phyloP scores from a whole-genome alignment of 345 rosid species.

The rapeseed (Brassica napus) region DNA sequence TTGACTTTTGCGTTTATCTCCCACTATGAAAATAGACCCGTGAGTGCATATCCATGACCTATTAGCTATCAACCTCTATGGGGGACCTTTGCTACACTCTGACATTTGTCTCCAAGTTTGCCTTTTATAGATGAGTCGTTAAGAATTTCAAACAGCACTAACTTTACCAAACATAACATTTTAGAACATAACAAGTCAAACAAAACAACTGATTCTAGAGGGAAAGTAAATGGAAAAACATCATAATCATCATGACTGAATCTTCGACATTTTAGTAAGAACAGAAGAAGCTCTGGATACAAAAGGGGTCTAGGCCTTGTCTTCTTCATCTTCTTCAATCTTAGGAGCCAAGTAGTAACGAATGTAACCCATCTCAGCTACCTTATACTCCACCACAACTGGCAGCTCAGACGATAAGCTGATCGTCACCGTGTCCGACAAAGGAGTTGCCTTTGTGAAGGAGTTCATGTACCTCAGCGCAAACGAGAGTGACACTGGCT shows the following conservation, averaged over 20 bases:
- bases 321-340: constrained; percentile 90
- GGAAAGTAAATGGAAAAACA: background rate
- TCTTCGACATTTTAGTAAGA: background rate
- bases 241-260: background rate
- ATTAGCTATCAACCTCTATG: background rate
- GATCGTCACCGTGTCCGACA: constrained; percentile 83
- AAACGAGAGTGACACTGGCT: constrained; percentile 87
- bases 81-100: constrained; percentile 1
- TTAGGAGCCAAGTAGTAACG: constrained; percentile 97
- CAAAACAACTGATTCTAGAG: constrained; percentile 20
- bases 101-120: background rate
- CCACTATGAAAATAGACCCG: constrained; percentile 12
- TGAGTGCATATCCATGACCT: constrained; percentile 7
- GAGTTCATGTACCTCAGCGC: constrained; percentile 98
- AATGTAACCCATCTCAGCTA: constrained; percentile 96
- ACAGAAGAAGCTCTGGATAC: background rate
- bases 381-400: constrained; percentile 94
- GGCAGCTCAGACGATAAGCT: constrained; percentile 94
- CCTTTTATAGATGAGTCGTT: background rate
- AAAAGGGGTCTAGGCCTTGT: constrained; percentile 48
- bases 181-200: constrained; percentile 9
- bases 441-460: constrained; percentile 90
- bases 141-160: background rate
- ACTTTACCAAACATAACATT: background rate
- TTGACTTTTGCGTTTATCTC: background rate